A percentile compares a stretch with the other conserved stretches of the same genome.
Evolutionary conservation across 495 filamentous ascomycete species (phyloP).

Genomic region (Xylaria acuta): DNA sequence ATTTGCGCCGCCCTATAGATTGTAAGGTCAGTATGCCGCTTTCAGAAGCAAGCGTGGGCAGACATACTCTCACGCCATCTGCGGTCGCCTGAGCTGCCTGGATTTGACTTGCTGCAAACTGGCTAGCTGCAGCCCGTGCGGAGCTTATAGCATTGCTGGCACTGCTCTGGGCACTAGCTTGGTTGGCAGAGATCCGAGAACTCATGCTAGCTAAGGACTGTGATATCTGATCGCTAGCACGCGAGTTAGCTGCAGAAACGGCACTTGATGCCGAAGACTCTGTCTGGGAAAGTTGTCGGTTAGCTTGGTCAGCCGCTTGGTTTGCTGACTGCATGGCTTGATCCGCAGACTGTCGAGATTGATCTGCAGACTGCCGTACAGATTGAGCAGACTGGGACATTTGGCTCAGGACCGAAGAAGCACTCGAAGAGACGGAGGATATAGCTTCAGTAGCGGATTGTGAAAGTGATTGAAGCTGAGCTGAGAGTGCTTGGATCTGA

Average conservation of each 20-base stretch:
- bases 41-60: too few species aligned
- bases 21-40: background rate
- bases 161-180: conserved; percentile 36
- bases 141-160: conserved; percentile 33
- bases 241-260: conserved; percentile 36
- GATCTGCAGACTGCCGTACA: conserved; percentile 37
- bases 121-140: conserved; percentile 36
- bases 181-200: conserved; percentile 30
- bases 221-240: conserved; percentile 33
- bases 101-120: conserved; percentile 45
- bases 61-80: conserved; percentile 42
- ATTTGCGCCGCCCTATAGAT: conserved; percentile 37
- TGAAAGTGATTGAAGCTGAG: conserved; percentile 44
- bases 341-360: conserved; percentile 39
- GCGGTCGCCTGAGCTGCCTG: conserved; percentile 44
- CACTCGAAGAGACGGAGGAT: conserved; percentile 41
- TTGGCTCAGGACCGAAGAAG: conserved; percentile 38
- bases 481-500: conserved; percentile 49
- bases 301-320: conserved; percentile 48
- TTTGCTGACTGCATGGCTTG: conserved; percentile 37
- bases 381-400: conserved; percentile 40
- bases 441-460: conserved; percentile 45
- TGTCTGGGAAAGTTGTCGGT: conserved; percentile 45
- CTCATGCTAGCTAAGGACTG: conserved; percentile 37
- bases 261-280: conserved; percentile 43